Conservation (phyloP, 306 rosid species). For the Pyrus communis region DNA sequence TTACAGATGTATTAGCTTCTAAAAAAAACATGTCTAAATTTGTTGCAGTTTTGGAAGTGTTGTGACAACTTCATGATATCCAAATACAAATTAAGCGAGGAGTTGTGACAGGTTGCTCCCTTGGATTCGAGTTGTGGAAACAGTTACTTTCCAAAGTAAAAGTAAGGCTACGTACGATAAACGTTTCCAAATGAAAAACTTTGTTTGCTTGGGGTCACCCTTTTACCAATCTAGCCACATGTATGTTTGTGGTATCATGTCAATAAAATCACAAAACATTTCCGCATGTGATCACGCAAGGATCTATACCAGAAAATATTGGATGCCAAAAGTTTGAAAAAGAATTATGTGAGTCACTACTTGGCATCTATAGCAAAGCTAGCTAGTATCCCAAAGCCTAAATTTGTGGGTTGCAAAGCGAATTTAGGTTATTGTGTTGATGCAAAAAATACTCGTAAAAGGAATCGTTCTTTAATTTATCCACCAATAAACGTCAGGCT, state of each 20-base stretch:
- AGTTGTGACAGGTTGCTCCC: too few relatives aligned
- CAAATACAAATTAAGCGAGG: too few relatives aligned
- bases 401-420: neutral
- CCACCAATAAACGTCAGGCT: neutral
- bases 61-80: neutral
- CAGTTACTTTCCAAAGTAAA: too few relatives aligned
- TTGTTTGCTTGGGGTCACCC: too few relatives aligned
- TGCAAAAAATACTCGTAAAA: neutral
- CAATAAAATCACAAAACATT: neutral
- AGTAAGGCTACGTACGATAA: too few relatives aligned
- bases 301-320: constrained; percentile 5
- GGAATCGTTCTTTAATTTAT: neutral
- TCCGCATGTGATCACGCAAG: neutral
- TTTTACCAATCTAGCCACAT: neutral
- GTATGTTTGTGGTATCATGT: neutral
- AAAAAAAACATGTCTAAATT: neutral
- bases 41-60: neutral
- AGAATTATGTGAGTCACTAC: neutral
- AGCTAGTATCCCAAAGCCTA: neutral
- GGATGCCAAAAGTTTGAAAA: neutral
- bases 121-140: too few relatives aligned
- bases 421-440: neutral
- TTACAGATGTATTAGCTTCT: too few relatives aligned
- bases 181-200: too few relatives aligned
- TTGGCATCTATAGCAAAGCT: neutral